A percentile compares a stretch with the other conserved stretches of the same genome.
Conservation (phyloP, 164 flowering plant species). For the Piper betle region DNA sequence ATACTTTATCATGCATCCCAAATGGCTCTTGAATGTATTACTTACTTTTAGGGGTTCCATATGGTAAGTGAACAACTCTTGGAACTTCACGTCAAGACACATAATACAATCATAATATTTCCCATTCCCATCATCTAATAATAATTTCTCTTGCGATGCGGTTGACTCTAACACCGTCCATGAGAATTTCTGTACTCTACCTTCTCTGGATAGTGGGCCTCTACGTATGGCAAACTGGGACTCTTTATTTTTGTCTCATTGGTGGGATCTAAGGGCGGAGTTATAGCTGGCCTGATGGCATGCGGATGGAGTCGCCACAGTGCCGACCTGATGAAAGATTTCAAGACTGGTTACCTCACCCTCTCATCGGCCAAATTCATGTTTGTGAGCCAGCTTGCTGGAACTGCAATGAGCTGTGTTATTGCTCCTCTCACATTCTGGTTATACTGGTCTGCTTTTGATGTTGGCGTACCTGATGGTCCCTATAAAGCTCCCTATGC, state of each 20-base stretch:
- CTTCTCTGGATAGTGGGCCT: slow-evolving; percentile 11
- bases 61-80: too few species aligned
- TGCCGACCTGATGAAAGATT: slow-evolving; percentile 60
- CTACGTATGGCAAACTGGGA: slow-evolving; percentile 89
- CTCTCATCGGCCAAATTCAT: slow-evolving; percentile 83
- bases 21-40: too few species aligned
- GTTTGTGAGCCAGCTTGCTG: slow-evolving; percentile 83
- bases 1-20: too few species aligned
- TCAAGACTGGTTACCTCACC: slow-evolving; percentile 60
- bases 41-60: too few species aligned
- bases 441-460: slow-evolving; percentile 91
- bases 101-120: too few species aligned
- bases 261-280: slow-evolving; percentile 80
- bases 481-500: slow-evolving; percentile 85
- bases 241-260: slow-evolving; percentile 73
- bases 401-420: slow-evolving; percentile 92
- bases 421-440: slow-evolving; percentile 96
- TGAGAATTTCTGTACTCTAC: too few species aligned
- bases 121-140: too few species aligned
- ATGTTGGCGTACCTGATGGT: slow-evolving; percentile 76
- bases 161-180: too few species aligned
- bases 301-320: slow-evolving; percentile 91
- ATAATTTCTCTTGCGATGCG: too few species aligned
- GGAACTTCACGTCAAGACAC: too few species aligned
- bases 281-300: slow-evolving; percentile 16